Conservation (phyloP, 164 flowering plant species). For the Nymphaea colorata region DNA sequence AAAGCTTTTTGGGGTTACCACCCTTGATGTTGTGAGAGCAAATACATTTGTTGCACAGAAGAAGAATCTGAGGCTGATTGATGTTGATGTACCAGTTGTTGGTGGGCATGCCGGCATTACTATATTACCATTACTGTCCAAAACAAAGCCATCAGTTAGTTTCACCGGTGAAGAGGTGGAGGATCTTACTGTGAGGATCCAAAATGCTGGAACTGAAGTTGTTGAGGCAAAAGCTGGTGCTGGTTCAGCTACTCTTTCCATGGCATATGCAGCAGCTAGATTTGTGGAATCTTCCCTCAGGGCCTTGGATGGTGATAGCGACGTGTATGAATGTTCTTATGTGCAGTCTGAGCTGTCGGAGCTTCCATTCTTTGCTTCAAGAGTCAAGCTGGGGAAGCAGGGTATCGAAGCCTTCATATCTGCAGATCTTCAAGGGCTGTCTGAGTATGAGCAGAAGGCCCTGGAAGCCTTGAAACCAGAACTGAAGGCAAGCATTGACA, state of each 20-base stretch:
- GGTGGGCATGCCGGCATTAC: constrained; percentile 14
- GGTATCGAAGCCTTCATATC: constrained; percentile 10
- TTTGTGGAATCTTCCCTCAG: constrained; percentile 11
- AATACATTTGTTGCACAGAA: constrained; percentile 34
- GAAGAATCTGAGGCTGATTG: constrained; percentile 10
- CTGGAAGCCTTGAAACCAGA: constrained; percentile 10
- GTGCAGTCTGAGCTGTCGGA: constrained; percentile 7
- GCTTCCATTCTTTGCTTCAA: constrained; percentile 10
- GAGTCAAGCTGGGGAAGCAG: constrained; percentile 10
- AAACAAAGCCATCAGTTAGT: constrained; percentile 6
- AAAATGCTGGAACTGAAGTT: constrained; percentile 13
- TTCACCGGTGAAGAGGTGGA: constrained; percentile 8
- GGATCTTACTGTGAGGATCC: constrained; percentile 10
- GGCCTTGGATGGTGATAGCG: constrained; percentile 10
- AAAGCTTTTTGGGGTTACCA: constrained; percentile 22
- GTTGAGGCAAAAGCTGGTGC: constrained; percentile 12
- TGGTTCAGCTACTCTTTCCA: constrained; percentile 11
- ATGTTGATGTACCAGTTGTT: constrained; percentile 7
- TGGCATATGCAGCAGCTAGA: constrained; percentile 14
- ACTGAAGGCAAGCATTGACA: constrained; percentile 14
- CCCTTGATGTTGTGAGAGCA: constrained; percentile 24
- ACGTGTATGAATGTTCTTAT: constrained; percentile 8
- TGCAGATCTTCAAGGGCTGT: constrained; percentile 9
- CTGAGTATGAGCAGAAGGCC: constrained; percentile 9
- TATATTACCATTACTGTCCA: constrained; percentile 10